phyloP scores from a whole-genome alignment of 139 green algal genomes.

The Deuterostichococcus epilithicus region DNA sequence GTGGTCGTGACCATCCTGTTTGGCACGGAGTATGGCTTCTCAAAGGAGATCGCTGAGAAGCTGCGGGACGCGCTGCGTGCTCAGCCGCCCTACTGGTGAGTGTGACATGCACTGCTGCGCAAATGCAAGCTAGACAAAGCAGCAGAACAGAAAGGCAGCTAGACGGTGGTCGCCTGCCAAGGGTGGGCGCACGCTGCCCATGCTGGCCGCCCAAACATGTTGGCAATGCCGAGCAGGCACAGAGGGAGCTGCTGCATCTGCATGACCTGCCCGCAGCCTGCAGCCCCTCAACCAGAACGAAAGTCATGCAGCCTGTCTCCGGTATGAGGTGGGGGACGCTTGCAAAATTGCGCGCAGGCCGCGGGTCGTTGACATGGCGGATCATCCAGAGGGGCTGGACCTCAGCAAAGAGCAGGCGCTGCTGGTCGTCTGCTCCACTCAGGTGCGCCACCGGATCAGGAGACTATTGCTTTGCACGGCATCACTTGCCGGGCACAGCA shows the following conservation, averaged over 20 bases:
- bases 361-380: conserved; percentile 71
- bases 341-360: conserved; percentile 43
- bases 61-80: conserved; percentile 28
- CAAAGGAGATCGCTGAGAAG: conserved; percentile 81
- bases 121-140: too few species aligned
- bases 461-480: neutral
- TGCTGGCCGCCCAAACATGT: too few species aligned
- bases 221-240: too few species aligned
- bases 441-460: conserved; percentile 33
- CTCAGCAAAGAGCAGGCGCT: conserved; percentile 53
- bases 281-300: too few species aligned
- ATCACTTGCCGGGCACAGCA: too few species aligned
- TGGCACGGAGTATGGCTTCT: conserved; percentile 88
- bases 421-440: conserved; percentile 79
- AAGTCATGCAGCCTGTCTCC: too few species aligned
- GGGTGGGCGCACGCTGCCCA: too few species aligned
- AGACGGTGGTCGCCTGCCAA: too few species aligned
- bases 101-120: neutral
- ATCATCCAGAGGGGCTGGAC: conserved; percentile 56
- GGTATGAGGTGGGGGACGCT: too few species aligned
- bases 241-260: too few species aligned
- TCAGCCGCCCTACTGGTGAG: neutral
- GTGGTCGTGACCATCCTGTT: conserved; percentile 63
- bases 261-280: too few species aligned
- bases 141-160: too few species aligned